phyloP scores from a whole-genome alignment of 2,329 filamentous ascomycete species.

The Chaetomium sp. region DNA sequence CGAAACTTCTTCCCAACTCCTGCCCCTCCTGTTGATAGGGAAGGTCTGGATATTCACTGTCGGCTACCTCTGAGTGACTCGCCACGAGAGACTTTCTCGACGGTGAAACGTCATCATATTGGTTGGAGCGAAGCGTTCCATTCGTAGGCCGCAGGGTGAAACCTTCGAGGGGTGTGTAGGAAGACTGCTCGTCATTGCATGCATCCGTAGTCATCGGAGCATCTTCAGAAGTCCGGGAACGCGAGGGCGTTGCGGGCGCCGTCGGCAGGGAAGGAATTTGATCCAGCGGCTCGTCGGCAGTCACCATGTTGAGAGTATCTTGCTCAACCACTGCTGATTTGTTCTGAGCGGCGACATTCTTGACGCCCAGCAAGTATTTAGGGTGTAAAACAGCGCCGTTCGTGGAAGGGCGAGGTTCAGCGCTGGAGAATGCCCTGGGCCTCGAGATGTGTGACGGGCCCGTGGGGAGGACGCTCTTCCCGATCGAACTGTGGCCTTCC shows the following conservation, averaged over 20 bases:
- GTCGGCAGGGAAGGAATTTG: conserved; percentile 10
- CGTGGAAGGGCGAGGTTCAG: not conserved
- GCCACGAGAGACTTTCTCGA: not conserved
- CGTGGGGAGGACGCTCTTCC: not conserved
- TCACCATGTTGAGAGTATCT: not conserved
- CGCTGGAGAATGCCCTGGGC: not conserved
- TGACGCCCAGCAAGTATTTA: not conserved
- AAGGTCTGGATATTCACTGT: conserved; percentile 21
- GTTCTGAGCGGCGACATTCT: not conserved
- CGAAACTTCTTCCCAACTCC: not conserved
- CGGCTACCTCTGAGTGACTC: not conserved
- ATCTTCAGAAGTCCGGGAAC: not conserved
- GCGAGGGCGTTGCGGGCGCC: conserved; percentile 13
- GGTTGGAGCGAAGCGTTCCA: not conserved
- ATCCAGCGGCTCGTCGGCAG: not conserved
- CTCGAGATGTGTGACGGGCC: not conserved
- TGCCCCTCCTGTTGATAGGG: not conserved
- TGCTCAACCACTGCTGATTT: not conserved
- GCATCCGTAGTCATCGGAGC: not conserved
- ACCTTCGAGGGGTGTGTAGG: not conserved
- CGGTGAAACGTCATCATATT: not conserved
- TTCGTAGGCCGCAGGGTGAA: not conserved
- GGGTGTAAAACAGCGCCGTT: not conserved
- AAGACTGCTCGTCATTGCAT: not conserved
- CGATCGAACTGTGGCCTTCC: not conserved